Evolutionary conservation across 768 basidiomycete species (phyloP).

Genomic region (Amanita fuliginea): DNA sequence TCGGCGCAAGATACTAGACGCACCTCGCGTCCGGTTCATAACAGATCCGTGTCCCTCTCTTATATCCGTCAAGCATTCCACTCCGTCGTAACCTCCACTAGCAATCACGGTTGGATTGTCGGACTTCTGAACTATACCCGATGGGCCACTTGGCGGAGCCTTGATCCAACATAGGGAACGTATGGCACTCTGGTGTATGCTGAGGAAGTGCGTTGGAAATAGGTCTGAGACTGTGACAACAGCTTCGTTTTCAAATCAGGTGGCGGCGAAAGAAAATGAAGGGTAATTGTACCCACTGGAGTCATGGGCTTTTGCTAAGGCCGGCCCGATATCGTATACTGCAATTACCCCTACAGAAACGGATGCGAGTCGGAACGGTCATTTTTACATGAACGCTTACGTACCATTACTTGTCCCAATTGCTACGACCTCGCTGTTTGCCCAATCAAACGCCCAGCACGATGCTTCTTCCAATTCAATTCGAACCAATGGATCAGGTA

Average conservation of each 20-base stretch:
- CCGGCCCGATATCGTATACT: conserved; percentile 41
- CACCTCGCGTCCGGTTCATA: conserved; percentile 73
- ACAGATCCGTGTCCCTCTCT: conserved; percentile 56
- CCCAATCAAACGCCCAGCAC: conserved; percentile 86
- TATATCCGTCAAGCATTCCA: conserved; percentile 66
- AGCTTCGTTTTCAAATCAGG: conserved; percentile 10
- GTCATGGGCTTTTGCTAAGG: conserved; percentile 22
- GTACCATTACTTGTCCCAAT: conserved; percentile 79
- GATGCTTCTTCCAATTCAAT: conserved; percentile 67
- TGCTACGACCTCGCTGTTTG: conserved; percentile 72
- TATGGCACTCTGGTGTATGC: conserved; percentile 71
- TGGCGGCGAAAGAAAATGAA: background rate
- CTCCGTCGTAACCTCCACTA: conserved; percentile 75
- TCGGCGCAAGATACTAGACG: conserved; percentile 1
- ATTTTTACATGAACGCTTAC: background rate
- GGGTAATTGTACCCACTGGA: conserved; percentile 17
- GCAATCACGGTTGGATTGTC: conserved; percentile 64
- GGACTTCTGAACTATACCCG: conserved; percentile 32
- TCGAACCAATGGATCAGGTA: conserved; percentile 54
- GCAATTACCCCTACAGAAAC: conserved; percentile 36
- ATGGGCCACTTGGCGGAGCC: conserved; percentile 41
- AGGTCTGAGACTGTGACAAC: conserved; percentile 24
- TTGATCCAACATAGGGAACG: conserved; percentile 69
- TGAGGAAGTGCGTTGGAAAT: conserved; percentile 63
- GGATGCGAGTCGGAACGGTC: background rate